phyloP scores from a whole-genome alignment of 371 early-diverging fungal genomes.

The Rhizopus sp. region DNA sequence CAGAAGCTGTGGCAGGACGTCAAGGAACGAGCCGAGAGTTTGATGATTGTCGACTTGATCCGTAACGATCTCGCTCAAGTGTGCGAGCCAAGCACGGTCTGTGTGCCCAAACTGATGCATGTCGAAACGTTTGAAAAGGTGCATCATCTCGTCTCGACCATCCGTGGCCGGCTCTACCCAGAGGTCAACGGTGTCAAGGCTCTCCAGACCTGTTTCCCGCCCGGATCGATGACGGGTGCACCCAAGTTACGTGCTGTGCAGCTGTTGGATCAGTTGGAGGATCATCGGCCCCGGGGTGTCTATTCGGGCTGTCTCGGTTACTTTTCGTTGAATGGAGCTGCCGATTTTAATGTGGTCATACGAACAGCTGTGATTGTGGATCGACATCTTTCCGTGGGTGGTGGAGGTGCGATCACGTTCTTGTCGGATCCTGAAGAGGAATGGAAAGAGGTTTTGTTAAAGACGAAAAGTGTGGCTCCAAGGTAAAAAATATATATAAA shows the following conservation, averaged over 20 bases:
- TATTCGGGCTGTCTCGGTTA: slow-evolving; percentile 95
- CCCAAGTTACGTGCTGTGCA: slow-evolving; percentile 90
- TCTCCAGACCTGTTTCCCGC: slow-evolving; percentile 84
- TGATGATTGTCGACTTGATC: slow-evolving; percentile 98
- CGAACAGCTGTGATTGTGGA: slow-evolving; percentile 68
- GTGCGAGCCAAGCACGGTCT: slow-evolving; percentile 66
- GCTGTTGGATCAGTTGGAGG: slow-evolving; percentile 78
- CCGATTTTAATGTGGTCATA: slow-evolving; percentile 84
- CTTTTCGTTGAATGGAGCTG: slow-evolving; percentile 64
- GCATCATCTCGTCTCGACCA: slow-evolving; percentile 92
- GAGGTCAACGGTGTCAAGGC: slow-evolving; percentile 73
- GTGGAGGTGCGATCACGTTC: slow-evolving; percentile 93
- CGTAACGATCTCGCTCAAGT: slow-evolving; percentile 89
- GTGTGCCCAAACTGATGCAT: slow-evolving; percentile 85
- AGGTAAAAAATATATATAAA: slow-evolving; percentile 39
- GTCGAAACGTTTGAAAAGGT: slow-evolving; percentile 92
- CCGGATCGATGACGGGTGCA: slow-evolving; percentile 98
- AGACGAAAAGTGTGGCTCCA: slow-evolving; percentile 66
- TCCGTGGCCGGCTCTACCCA: slow-evolving; percentile 65
- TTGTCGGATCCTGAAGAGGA: slow-evolving; percentile 85
- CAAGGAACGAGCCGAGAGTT: slow-evolving; percentile 94
- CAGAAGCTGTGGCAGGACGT: slow-evolving; percentile 66
- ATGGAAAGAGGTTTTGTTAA: slow-evolving; percentile 78
- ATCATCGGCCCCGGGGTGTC: slow-evolving; percentile 70
- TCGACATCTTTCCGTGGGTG: slow-evolving; percentile 70